Evolutionary conservation across 257 asterid genomes (phyloP).

Genomic region (Przewalskia tangutica): DNA sequence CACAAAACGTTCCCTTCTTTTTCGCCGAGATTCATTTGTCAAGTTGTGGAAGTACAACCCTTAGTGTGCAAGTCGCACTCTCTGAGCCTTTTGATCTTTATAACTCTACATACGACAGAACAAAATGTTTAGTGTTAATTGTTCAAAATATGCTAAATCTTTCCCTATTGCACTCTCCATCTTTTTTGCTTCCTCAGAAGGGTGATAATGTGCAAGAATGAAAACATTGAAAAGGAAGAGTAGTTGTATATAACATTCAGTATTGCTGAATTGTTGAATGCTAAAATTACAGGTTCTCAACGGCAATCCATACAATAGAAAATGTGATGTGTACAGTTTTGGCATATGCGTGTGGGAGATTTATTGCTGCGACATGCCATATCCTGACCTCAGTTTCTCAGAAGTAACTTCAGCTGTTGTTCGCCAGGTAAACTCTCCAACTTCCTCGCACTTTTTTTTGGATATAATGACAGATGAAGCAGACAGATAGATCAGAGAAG

Average conservation of each 20-base stretch:
- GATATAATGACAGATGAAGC: neutral
- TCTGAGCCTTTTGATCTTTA: neutral
- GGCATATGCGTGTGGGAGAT: conserved; percentile 89
- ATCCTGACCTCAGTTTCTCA: conserved; percentile 84
- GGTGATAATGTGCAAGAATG: neutral
- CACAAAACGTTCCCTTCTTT: neutral
- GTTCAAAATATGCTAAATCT: neutral
- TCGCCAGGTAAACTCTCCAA: conserved; percentile 47
- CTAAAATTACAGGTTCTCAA: conserved; percentile 51
- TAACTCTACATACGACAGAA: neutral
- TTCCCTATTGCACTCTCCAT: neutral
- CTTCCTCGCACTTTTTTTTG: neutral
- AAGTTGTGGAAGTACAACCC: neutral
- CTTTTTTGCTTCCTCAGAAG: neutral
- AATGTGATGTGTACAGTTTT: conserved; percentile 75
- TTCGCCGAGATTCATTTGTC: neutral
- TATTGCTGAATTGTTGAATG: neutral
- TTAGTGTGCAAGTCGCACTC: neutral
- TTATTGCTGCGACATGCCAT: conserved; percentile 89
- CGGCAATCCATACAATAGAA: conserved; percentile 68
- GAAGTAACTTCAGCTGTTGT: conserved; percentile 90
- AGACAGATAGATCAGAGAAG: neutral
- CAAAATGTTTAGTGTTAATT: neutral
- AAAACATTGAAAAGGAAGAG: neutral
- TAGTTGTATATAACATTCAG: neutral